Percentiles rank a stretch among this genome's conserved stretches.
Conservation (phyloP, 768 basidiomycete genomes). For the Auriculariales sp. region DNA sequence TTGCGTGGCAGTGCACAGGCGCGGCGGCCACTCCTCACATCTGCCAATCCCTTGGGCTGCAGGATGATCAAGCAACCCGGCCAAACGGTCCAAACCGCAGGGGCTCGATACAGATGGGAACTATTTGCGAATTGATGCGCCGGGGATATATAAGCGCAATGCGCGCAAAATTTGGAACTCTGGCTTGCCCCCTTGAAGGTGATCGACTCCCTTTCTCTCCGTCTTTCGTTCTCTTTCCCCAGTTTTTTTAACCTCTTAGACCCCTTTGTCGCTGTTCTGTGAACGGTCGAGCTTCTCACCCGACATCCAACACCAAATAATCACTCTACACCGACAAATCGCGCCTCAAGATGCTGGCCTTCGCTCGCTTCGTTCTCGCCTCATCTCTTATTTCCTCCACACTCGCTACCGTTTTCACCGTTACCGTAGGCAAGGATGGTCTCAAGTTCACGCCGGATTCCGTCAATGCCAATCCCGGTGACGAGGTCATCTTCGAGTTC, state of each 20-base stretch:
- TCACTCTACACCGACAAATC: no score
- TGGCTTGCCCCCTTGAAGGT: slow-evolving; percentile 1
- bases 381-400: background rate
- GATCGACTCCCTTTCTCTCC: background rate
- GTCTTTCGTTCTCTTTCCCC: background rate
- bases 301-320: no score
- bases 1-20: no score
- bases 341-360: slow-evolving; percentile 1
- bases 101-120: no score
- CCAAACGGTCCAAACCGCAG: no score
- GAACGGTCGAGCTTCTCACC: background rate
- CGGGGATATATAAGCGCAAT: no score
- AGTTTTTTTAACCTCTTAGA: no score
- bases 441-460: background rate
- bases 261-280: slow-evolving; percentile 1
- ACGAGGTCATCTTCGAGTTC: background rate
- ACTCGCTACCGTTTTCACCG: background rate
- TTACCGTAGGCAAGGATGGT: background rate
- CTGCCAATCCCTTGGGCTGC: no score
- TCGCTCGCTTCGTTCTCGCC: background rate
- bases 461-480: background rate
- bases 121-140: no score
- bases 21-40: no score
- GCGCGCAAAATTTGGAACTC: no score
- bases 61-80: no score